Conservation (phyloP, 2,329 filamentous ascomycete species). For the Claviceps monticola region DNA sequence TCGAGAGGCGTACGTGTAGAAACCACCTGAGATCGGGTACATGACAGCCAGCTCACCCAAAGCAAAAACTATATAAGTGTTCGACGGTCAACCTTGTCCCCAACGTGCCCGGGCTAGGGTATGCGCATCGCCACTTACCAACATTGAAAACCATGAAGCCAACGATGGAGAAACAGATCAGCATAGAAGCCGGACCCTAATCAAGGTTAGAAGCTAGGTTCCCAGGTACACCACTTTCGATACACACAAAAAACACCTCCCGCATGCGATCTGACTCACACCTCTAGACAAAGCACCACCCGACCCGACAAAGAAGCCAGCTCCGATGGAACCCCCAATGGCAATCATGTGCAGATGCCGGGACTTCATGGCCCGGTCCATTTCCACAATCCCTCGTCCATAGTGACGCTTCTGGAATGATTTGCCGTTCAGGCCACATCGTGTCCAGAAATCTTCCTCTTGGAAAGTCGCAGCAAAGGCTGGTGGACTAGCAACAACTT, state of each 20-base stretch:
- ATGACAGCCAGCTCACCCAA: conserved; percentile 48
- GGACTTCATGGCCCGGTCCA: conserved; percentile 36
- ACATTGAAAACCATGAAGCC: conserved; percentile 38
- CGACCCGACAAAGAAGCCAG: conserved; percentile 49
- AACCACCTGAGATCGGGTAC: conserved; percentile 48
- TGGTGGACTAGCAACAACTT: conserved; percentile 1
- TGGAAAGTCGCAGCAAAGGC: conserved; percentile 9
- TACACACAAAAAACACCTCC: neutral
- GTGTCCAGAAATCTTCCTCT: conserved; percentile 20
- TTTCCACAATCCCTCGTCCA: conserved; percentile 18
- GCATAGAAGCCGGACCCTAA: conserved; percentile 25
- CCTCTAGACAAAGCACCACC: conserved; percentile 38
- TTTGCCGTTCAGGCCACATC: conserved; percentile 21
- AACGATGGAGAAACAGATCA: conserved; percentile 40
- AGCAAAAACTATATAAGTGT: conserved; percentile 31
- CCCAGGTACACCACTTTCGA: neutral
- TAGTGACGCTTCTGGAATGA: conserved; percentile 22
- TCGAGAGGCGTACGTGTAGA: conserved; percentile 46
- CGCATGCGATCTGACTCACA: conserved; percentile 18
- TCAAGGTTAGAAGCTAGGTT: neutral
- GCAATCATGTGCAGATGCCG: conserved; percentile 50
- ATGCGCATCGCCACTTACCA: conserved; percentile 11
- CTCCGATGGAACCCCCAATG: conserved; percentile 47
- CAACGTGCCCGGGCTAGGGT: neutral
- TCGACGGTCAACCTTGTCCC: neutral